These are phyloP conservation scores for Blastocystis sp. DNA, from an alignment of 352 stramenopile species.

Conservation along the genomic window DNA sequence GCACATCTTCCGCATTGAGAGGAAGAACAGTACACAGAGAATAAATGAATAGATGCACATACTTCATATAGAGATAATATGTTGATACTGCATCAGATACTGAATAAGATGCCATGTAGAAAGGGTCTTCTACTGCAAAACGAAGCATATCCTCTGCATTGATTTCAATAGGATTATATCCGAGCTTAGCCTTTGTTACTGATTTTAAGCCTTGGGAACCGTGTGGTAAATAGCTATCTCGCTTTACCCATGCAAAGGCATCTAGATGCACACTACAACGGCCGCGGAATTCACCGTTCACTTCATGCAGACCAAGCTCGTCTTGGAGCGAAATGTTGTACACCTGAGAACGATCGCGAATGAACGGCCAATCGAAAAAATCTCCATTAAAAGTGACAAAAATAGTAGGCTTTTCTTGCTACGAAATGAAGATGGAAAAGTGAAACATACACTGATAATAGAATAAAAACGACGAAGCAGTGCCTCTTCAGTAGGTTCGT, in stretches of 20 bases:
- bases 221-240: slow-evolving; percentile 96
- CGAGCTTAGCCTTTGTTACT: slow-evolving; percentile 97
- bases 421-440: slow-evolving; percentile 66
- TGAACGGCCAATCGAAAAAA: slow-evolving; percentile 98
- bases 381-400: slow-evolving; percentile 99
- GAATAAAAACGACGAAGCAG: slow-evolving; percentile 79
- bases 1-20: slow-evolving; percentile 91
- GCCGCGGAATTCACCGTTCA: slow-evolving; percentile 53
- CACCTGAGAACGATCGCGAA: slow-evolving; percentile 82
- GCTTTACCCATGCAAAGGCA: slow-evolving; percentile 96
- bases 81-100: slow-evolving; percentile 99
- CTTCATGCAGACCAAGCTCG: slow-evolving; percentile 75
- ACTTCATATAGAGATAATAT: slow-evolving; percentile 99
- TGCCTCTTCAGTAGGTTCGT: slow-evolving; percentile 80
- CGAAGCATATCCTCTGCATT: slow-evolving; percentile 97
- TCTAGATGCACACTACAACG: slow-evolving; percentile 81
- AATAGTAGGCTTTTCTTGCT: slow-evolving; percentile 87
- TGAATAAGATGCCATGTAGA: slow-evolving; percentile 96
- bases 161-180: slow-evolving; percentile 93
- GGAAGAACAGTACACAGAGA: slow-evolving; percentile 98
- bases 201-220: slow-evolving; percentile 94
- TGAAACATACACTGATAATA: slow-evolving; percentile 62
- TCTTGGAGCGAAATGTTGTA: slow-evolving; percentile 82
- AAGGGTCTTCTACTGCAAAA: slow-evolving; percentile 84
- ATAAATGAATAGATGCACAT: slow-evolving; percentile 99